A percentile compares a stretch with the other conserved stretches of the same genome.
Evolutionary conservation across 306 rosid species (phyloP).

Genomic region (Ziziphus jujuba): DNA sequence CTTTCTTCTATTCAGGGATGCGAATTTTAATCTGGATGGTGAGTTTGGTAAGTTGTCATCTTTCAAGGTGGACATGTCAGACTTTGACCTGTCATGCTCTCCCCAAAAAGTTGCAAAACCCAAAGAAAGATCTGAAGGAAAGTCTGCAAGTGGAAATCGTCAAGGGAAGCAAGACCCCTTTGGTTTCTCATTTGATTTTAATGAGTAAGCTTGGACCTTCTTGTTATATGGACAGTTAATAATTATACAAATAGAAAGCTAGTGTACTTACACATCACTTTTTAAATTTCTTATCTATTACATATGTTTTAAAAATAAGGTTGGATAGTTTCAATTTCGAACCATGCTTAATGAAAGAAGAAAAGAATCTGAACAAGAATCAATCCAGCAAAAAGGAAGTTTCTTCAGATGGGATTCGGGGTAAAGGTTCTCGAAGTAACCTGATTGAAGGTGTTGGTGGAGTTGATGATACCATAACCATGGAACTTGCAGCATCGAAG

Average conservation of each 20-base stretch:
- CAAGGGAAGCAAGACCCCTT: constrained; percentile 50
- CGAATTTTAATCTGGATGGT: constrained; percentile 77
- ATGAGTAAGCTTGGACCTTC: constrained; percentile 58
- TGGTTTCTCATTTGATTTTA: constrained; percentile 76
- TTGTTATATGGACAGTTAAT: not conserved
- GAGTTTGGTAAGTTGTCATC: constrained; percentile 73
- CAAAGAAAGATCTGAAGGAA: constrained; percentile 47
- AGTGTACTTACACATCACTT: constrained; percentile 17
- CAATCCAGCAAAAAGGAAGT: constrained; percentile 37
- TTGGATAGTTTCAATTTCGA: constrained; percentile 71
- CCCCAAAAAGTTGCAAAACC: constrained; percentile 54
- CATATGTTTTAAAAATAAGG: constrained; percentile 32
- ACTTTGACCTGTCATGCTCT: constrained; percentile 68
- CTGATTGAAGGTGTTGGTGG: constrained; percentile 32
- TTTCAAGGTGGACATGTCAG: constrained; percentile 87
- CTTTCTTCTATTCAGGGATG: constrained; percentile 56
- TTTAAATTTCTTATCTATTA: constrained; percentile 21
- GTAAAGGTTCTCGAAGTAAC: constrained; percentile 35
- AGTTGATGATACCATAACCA: constrained; percentile 29
- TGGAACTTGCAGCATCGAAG: constrained; percentile 43
- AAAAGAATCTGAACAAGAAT: constrained; percentile 35
- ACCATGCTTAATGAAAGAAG: constrained; percentile 35
- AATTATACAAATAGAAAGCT: constrained; percentile 4
- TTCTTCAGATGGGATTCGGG: constrained; percentile 41
- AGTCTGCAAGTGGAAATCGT: constrained; percentile 46